Conservation (phyloP, 306 rosid species). For the barrel medic (Medicago truncatula) region DNA sequence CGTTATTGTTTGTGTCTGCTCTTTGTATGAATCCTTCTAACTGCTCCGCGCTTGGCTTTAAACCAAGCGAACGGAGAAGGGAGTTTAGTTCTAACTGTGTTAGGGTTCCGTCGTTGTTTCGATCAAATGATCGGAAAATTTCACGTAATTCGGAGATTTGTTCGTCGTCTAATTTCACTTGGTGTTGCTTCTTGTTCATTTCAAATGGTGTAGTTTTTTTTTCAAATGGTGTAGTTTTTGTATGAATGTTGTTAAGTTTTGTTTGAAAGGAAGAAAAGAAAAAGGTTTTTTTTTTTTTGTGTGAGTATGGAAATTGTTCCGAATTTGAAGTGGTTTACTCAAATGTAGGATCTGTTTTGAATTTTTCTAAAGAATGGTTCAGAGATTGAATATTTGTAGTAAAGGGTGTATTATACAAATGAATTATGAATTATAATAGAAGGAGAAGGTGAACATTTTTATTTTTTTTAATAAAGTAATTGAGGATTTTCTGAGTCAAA, state of each 20-base stretch:
- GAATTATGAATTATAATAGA: no score
- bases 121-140: slow-evolving; percentile 84
- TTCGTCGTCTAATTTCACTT: slow-evolving; percentile 74
- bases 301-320: slow-evolving; percentile 32
- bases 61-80: slow-evolving; percentile 78
- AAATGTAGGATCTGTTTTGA: slow-evolving; percentile 46
- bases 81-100: slow-evolving; percentile 87
- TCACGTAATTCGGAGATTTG: slow-evolving; percentile 81
- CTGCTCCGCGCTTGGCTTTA: slow-evolving; percentile 86
- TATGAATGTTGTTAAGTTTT: background rate
- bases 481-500: background rate
- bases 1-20: slow-evolving; percentile 84
- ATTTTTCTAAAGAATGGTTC: slow-evolving; percentile 10
- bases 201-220: no score
- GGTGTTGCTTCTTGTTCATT: slow-evolving; percentile 68
- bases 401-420: background rate
- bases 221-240: slow-evolving; percentile 14
- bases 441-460: background rate
- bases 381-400: background rate
- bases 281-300: slow-evolving; percentile 16
- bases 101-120: slow-evolving; percentile 88
- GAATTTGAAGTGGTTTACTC: slow-evolving; percentile 38
- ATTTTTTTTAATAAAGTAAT: background rate
- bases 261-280: background rate
- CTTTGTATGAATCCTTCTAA: slow-evolving; percentile 68